Base-by-base conservation (phyloP, 2,329 filamentous ascomycete genomes). In the Hawksworthiomyces lignivorus region DNA sequence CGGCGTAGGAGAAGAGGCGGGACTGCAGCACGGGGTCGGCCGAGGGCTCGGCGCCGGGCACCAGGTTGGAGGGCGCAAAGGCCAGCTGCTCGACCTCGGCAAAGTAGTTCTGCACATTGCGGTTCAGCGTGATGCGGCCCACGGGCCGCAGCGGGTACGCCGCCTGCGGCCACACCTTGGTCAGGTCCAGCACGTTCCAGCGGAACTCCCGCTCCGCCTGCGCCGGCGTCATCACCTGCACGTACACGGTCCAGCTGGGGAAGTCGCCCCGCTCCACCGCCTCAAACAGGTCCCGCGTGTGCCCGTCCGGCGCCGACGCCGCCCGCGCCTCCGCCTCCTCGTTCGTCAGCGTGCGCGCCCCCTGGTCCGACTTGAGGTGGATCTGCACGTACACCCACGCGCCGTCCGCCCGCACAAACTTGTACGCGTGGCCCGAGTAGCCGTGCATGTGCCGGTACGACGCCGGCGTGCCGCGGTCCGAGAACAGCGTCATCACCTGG, bases 151-250 rank as follows among this genome's bases (percentile, higher is more conserved):
- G 64, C 2, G 81, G 80, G 21, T 80, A 75, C 35, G 80, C 69
- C 18, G 59, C 63, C 45, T 82, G 75, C 3, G 80, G 80, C 79
- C 80, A 84, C 52, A 80, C 70, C 60, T 84, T 82, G 38, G 81
- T 85, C 48, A 82, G 62, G 54, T 85, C 82, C 47, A 86, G 82
- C 47, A 84, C 64, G 58, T 79, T 80, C 66, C 72, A 79, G 31
- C 65, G 65, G 55, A 75, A 77, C 44, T 70, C 68, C n/a, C n/a
- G n/a, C 54, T 80, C 71, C 3, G 77, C 77, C 50, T 82, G 68
- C 47, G 76, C 72, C 1, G 78, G 77, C 15, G 69, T 73, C 46
- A 84, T 68, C 5, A 75, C 68, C 58, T 85, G 82, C 2, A 82
- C 68, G 48, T 76, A 80, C 47, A 75, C 70, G 15, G 70, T 77